Conservation (phyloP, 306 rosid species). For the Pterocarpus santalinus region DNA sequence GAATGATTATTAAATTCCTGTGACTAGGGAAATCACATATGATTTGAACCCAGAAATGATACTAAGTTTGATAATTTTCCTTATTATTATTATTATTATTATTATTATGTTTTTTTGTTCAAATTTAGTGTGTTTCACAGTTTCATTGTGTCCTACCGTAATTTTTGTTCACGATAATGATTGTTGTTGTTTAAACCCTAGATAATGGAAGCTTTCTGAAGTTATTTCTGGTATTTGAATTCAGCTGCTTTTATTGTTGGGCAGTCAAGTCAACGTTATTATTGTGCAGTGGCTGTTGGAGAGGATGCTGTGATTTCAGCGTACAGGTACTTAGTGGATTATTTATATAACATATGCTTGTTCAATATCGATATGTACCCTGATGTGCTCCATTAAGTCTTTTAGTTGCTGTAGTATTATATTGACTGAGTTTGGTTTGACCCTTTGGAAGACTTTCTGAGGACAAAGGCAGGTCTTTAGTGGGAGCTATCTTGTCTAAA, state of each 20-base stretch:
- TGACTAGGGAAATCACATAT: slow-evolving; percentile 24
- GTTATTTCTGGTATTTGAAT: slow-evolving; percentile 92
- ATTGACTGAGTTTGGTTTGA: slow-evolving; percentile 46
- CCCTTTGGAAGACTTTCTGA: slow-evolving; percentile 76
- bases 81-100: background rate
- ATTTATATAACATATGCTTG: background rate
- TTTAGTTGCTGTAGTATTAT: slow-evolving; percentile 32
- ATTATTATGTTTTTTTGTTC: too few species aligned
- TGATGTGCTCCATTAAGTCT: slow-evolving; percentile 10
- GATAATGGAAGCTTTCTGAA: slow-evolving; percentile 80
- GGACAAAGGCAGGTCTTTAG: slow-evolving; percentile 87
- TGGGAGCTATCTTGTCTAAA: slow-evolving; percentile 92
- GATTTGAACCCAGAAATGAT: slow-evolving; percentile 9
- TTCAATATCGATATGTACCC: slow-evolving; percentile 20
- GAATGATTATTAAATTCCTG: slow-evolving; percentile 23
- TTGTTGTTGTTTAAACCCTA: slow-evolving; percentile 40
- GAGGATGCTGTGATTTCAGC: slow-evolving; percentile 97
- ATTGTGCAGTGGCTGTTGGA: slow-evolving; percentile 94
- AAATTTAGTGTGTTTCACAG: slow-evolving; percentile 6
- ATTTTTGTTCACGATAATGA: slow-evolving; percentile 35
- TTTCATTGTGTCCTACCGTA: slow-evolving; percentile 15
- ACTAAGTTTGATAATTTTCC: slow-evolving; percentile 21
- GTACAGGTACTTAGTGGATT: slow-evolving; percentile 72
- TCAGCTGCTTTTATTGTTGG: slow-evolving; percentile 99
- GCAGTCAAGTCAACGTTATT: slow-evolving; percentile 96